Base-by-base conservation (phyloP, 768 basidiomycete species). In the Naganishia onofrii region DNA sequence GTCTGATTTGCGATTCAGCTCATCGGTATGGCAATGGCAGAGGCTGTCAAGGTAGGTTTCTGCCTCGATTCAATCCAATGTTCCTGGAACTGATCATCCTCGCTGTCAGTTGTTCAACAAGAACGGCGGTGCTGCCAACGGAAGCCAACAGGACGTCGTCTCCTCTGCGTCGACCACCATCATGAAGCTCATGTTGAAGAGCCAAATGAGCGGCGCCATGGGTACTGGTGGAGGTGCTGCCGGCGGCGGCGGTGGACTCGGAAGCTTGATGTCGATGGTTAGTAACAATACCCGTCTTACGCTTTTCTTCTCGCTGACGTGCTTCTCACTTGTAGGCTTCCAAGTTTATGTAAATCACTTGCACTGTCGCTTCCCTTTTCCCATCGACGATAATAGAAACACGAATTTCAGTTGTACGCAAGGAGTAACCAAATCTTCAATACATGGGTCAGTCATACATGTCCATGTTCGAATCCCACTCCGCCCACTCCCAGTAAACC, bases 1-100 rank as follows among this genome's bases (percentile, higher is more conserved):
- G 67, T 67, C 38, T 70, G 44, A 2, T 5, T n/a, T 51, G 6
- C 48, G 48, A 32, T 42, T 28, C 79, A 93, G 79, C 82, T 94
- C 70, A 88, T 95, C 81, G 89, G 89, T 75, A 80, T 92, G 80
- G 92, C 93, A 4, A 92, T 95, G 91, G 86, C 87, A 0, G 89
- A 94, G 71, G 83, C 80, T 70, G 77, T 77, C 63, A 81, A 78
- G 74, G 77, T 79, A 31, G 28, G 64, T 68, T 13, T 66, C 15
- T 17, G 46, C 23, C 53, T 6, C n/a, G 12, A 28, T 44, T 12
- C 53, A 23, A 36, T 28, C 38, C 13, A 15, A 10, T 17, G 13
- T 42, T 42, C 9, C 42, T 2, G 15, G 15, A 42, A 42, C 42
- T 67, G n/a, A 57, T 10, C 26, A 12, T 52, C 9, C 15, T 34